phyloP scores from a whole-genome alignment of 208 protist species.

The Crithidia brevicula region DNA sequence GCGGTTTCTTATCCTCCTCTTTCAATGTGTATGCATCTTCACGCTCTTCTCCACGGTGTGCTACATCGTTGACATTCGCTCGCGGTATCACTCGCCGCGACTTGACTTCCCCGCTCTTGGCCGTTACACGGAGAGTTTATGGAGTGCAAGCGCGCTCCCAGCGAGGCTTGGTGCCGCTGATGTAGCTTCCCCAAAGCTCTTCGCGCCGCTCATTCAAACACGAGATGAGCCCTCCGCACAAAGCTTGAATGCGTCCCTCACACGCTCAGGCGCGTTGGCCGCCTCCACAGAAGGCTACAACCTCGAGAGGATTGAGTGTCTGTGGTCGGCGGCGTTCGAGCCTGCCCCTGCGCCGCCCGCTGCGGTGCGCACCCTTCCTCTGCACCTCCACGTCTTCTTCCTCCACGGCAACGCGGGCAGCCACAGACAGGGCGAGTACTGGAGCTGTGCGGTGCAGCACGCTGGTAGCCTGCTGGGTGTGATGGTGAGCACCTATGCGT shows the following conservation, averaged over 20 bases:
- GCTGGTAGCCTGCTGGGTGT: not conserved
- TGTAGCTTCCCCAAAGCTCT: not conserved
- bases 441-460: conserved; percentile 34
- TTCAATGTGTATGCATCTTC: conserved; percentile 18
- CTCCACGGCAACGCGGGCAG: conserved; percentile 57
- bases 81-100: conserved; percentile 5
- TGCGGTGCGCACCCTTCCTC: not conserved
- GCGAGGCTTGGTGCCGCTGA: no score
- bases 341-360: not conserved
- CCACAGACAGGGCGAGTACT: conserved; percentile 33
- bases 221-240: not conserved
- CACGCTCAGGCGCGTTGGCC: not conserved
- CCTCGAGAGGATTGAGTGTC: conserved; percentile 3
- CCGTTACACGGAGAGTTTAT: not conserved
- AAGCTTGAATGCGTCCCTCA: not conserved
- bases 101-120: conserved; percentile 6
- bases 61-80: conserved; percentile 29
- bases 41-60: conserved; percentile 14
- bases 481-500: conserved; percentile 28
- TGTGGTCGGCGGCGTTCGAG: not conserved
- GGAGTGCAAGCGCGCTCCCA: conserved; percentile 10
- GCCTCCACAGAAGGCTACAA: not conserved
- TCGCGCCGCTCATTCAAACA: not conserved
- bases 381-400: conserved; percentile 44
- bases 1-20: conserved; percentile 2